A percentile compares a stretch with the other conserved stretches of the same genome.
Conservation (phyloP, 345 rosid species). For the Eucalyptus sp. region DNA sequence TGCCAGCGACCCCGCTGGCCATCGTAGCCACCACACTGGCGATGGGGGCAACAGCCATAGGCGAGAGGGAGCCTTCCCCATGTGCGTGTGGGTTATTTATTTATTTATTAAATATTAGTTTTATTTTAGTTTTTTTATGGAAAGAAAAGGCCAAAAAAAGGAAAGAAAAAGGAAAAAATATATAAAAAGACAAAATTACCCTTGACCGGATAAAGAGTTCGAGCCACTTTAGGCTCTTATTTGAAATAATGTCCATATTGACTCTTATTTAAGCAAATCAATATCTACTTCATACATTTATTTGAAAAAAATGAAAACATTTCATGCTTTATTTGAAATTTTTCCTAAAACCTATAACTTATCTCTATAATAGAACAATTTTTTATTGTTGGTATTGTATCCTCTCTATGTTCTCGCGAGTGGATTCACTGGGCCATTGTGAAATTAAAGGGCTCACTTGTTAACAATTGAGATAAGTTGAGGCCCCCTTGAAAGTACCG, state of each 20-base stretch:
- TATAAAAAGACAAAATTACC: rapidly evolving
- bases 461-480: neutral
- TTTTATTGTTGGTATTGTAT: neutral
- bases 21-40: rapidly evolving
- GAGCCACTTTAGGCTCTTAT: rapidly evolving
- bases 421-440: neutral
- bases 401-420: rapidly evolving
- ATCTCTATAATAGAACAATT: neutral
- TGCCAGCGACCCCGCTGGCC: rapidly evolving
- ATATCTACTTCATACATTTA: too few relatives aligned
- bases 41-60: too few relatives aligned
- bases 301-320: too few relatives aligned
- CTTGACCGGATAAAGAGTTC: rapidly evolving
- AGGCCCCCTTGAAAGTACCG: neutral
- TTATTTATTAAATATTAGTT: too few relatives aligned
- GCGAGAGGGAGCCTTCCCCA: rapidly evolving
- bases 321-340: rapidly evolving
- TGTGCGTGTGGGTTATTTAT: rapidly evolving
- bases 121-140: too few relatives aligned
- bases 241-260: rapidly evolving
- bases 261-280: too few relatives aligned
- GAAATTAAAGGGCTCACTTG: neutral
- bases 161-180: too few relatives aligned
- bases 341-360: neutral
- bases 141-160: too few relatives aligned